Evolutionary conservation across 2,329 filamentous ascomycete genomes (phyloP).

Genomic region (Ampelomyces quisqualis): DNA sequence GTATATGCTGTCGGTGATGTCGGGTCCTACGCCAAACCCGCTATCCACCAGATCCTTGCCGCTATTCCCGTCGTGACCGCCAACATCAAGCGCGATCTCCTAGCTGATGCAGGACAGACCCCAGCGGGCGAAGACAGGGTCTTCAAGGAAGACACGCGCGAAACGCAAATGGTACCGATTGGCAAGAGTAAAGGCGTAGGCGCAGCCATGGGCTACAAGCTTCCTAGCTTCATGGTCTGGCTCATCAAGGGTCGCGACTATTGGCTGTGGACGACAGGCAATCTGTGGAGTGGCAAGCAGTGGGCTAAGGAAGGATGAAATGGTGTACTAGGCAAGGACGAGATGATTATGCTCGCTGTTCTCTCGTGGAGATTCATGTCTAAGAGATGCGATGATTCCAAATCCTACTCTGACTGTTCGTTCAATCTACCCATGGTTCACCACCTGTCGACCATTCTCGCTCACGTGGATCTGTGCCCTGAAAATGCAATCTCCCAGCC

Average conservation of each 20-base stretch:
- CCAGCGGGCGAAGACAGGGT: conserved; percentile 21
- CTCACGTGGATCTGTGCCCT: no score
- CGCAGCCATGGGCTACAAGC: conserved; percentile 36
- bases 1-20: conserved; percentile 24
- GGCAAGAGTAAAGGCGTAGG: conserved; percentile 33
- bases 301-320: no score
- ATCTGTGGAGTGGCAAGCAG: conserved; percentile 54
- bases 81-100: conserved; percentile 55
- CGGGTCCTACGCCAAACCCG: background rate
- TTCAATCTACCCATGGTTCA: no score
- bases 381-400: no score
- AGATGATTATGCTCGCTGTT: no score
- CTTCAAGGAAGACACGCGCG: conserved; percentile 20
- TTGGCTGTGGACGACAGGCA: conserved; percentile 53
- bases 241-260: conserved; percentile 45
- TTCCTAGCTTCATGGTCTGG: conserved; percentile 41
- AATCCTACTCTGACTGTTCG: no score
- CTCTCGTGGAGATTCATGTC: no score
- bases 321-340: no score
- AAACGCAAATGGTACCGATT: conserved; percentile 32
- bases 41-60: background rate
- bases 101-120: no score
- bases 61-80: conserved; percentile 40
- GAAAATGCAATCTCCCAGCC: no score
- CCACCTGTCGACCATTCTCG: no score